phyloP scores from a whole-genome alignment of 179 eudicot genomes.

The Actinidia arguta region DNA sequence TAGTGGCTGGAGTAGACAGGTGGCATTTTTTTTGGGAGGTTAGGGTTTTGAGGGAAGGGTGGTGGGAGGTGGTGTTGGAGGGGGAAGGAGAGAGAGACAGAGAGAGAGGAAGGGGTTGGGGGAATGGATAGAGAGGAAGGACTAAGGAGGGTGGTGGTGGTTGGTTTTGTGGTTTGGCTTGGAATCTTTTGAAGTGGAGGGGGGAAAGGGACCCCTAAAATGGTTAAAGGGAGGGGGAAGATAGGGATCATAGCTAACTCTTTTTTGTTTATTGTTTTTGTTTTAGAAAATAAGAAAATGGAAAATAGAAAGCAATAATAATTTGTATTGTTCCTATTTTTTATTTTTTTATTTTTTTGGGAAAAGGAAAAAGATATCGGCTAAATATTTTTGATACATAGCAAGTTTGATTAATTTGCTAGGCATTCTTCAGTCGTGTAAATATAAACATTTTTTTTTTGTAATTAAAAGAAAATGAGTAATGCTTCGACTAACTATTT shows the following conservation, averaged over 20 bases:
- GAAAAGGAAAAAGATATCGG: too few relatives aligned
- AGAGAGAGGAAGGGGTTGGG: not conserved
- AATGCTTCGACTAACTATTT: too few relatives aligned
- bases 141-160: conserved; percentile 15
- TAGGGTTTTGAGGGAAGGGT: not conserved
- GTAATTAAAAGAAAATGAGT: too few relatives aligned
- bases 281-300: too few relatives aligned
- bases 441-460: too few relatives aligned
- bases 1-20: conserved; percentile 36
- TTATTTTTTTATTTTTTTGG: too few relatives aligned
- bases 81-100: not conserved
- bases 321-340: too few relatives aligned
- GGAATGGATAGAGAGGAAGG: not conserved
- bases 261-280: too few relatives aligned
- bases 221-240: not conserved
- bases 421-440: too few relatives aligned
- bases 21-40: conserved; percentile 28
- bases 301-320: too few relatives aligned
- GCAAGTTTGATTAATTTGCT: too few relatives aligned
- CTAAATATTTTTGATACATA: too few relatives aligned
- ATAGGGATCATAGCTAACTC: not conserved
- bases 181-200: conserved; percentile 20
- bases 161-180: not conserved
- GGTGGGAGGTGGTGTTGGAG: conserved; percentile 13
- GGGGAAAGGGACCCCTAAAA: conserved; percentile 13